These are phyloP conservation scores for Metschnikowia similis DNA, from an alignment of 805 yeast genomes.

Conservation along the genomic window DNA sequence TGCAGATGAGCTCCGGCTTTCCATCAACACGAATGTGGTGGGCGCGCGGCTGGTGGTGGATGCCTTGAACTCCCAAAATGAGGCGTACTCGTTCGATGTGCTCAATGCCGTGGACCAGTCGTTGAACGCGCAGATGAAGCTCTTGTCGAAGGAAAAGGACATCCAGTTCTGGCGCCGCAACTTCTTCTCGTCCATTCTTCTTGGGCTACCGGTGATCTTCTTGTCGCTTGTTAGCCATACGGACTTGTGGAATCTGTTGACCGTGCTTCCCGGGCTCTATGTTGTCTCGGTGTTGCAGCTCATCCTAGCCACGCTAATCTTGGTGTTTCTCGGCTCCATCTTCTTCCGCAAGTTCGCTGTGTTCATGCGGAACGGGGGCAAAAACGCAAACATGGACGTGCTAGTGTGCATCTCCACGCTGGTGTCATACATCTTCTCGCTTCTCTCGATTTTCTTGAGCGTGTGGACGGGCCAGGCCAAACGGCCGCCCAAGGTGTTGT, in stretches of 20 bases:
- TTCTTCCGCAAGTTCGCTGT: slow-evolving; percentile 64
- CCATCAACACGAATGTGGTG: slow-evolving; percentile 44
- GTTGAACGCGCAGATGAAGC: slow-evolving; percentile 58
- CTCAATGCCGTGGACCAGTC: slow-evolving; percentile 49
- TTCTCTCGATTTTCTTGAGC: slow-evolving; percentile 53
- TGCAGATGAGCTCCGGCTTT: slow-evolving; percentile 38
- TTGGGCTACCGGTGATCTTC: slow-evolving; percentile 61
- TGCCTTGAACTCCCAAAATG: slow-evolving; percentile 39
- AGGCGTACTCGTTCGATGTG: slow-evolving; percentile 51
- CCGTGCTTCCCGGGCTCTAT: slow-evolving; percentile 57
- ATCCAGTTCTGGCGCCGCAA: slow-evolving; percentile 64
- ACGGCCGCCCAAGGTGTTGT: slow-evolving; percentile 62
- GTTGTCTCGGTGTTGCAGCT: slow-evolving; percentile 62
- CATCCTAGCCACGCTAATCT: slow-evolving; percentile 53
- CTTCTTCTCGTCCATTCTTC: slow-evolving; percentile 46
- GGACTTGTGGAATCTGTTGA: slow-evolving; percentile 25
- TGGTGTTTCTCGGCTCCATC: slow-evolving; percentile 59
- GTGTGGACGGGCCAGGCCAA: slow-evolving; percentile 37
- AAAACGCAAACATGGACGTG: slow-evolving; percentile 81
- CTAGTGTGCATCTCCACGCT: slow-evolving; percentile 78
- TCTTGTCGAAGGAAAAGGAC: slow-evolving; percentile 68
- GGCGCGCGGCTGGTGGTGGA: slow-evolving; percentile 66
- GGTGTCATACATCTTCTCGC: slow-evolving; percentile 72
- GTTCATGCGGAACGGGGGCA: slow-evolving; percentile 60
- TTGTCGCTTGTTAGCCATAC: slow-evolving; percentile 46